Evolutionary conservation across 768 basidiomycete genomes (phyloP).

Genomic region (Suillus plorans): DNA sequence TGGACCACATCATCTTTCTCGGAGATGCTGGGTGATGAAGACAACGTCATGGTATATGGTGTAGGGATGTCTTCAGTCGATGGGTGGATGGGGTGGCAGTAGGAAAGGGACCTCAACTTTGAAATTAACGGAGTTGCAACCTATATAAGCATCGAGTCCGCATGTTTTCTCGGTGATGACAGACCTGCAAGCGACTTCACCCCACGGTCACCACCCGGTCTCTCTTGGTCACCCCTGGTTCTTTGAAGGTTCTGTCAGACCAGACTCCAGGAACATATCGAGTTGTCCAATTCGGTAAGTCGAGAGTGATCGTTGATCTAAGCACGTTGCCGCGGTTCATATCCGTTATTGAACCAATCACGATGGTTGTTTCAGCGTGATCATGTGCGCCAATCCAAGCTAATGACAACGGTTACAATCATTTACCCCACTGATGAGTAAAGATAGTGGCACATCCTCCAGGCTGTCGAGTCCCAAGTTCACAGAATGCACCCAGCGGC

Average conservation of each 20-base stretch:
- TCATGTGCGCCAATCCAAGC: not conserved
- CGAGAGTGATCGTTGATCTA: not conserved
- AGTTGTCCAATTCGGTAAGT: not conserved
- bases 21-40: slow-evolving; percentile 4
- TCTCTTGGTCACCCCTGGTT: not conserved
- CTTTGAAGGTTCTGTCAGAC: not conserved
- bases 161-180: not conserved
- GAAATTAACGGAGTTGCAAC: not conserved
- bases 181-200: no score
- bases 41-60: not conserved
- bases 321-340: not conserved
- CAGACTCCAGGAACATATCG: not conserved
- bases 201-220: not conserved
- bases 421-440: no score
- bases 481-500: not conserved
- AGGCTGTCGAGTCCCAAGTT: no score
- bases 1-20: slow-evolving; percentile 11
- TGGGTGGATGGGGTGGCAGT: not conserved
- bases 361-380: not conserved
- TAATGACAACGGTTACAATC: not conserved
- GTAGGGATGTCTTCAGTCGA: not conserved
- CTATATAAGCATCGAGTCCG: not conserved
- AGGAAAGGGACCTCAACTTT: not conserved
- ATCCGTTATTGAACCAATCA: not conserved
- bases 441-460: no score